phyloP scores from a whole-genome alignment of 352 stramenopile species.

The Phytopythium aichiense region DNA sequence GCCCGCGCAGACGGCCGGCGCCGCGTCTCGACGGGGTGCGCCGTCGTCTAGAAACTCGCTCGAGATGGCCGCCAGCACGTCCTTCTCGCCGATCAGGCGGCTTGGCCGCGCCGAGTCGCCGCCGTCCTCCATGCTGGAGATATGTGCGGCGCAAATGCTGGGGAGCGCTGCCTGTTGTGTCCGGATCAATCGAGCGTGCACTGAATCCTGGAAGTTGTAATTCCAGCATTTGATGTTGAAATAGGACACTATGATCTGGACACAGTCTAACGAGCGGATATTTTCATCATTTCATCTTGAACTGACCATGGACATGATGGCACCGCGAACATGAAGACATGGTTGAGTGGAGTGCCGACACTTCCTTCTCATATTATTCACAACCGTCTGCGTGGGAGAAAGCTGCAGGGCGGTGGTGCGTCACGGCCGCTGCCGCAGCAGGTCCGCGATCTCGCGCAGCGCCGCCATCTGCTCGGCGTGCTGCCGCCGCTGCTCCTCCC shows the following conservation, averaged over 20 bases:
- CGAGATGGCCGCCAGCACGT: constrained; percentile 70
- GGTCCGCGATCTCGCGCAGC: constrained; percentile 33
- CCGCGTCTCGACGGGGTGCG: constrained; percentile 49
- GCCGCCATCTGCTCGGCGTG: constrained; percentile 54
- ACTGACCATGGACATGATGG: no score
- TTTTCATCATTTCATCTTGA: no score
- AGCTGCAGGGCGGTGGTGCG: background rate
- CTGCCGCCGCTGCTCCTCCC: constrained; percentile 43
- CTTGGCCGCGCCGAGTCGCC: constrained; percentile 20
- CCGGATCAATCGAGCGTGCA: background rate
- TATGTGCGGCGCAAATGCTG: background rate
- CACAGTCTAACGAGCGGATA: no score
- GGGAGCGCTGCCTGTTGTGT: background rate
- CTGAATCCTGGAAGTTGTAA: background rate
- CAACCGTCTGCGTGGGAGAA: background rate
- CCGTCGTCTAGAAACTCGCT: constrained; percentile 72
- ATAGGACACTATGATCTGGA: no score
- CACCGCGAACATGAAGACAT: no score
- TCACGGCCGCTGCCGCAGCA: constrained; percentile 25
- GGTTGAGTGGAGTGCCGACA: no score
- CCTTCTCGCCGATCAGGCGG: constrained; percentile 65
- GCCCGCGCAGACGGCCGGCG: constrained; percentile 58
- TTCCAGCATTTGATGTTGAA: background rate
- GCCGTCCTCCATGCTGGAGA: constrained; percentile 20
- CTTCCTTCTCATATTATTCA: background rate